Evolutionary conservation across 1,284 basidiomycete species (phyloP).

Genomic region (Coniophora puteana): DNA sequence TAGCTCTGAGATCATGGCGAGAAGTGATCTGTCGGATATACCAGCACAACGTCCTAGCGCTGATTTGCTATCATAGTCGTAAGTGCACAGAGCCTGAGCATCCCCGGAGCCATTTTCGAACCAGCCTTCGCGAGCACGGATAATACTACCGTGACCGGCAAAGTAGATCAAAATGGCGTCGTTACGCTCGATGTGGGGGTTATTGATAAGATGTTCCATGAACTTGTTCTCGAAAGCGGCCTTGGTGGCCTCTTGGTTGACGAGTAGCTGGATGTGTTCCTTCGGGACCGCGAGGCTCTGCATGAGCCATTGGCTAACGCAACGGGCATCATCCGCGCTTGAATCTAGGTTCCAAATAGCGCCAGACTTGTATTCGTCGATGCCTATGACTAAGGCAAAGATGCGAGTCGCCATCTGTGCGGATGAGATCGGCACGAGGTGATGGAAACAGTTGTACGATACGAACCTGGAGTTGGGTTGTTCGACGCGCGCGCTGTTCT

Average conservation of each 20-base stretch:
- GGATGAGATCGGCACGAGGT: too few species aligned
- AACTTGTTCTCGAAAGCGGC: slow-evolving; percentile 54
- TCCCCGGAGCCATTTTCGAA: slow-evolving; percentile 37
- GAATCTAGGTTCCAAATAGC: slow-evolving; percentile 61
- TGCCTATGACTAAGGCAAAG: slow-evolving; percentile 61
- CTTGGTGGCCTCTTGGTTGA: slow-evolving; percentile 57
- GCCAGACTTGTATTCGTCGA: slow-evolving; percentile 62
- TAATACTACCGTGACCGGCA: slow-evolving; percentile 60
- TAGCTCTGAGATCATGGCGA: slow-evolving; percentile 53
- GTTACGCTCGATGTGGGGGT: slow-evolving; percentile 50
- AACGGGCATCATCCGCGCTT: slow-evolving; percentile 57
- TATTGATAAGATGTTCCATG: slow-evolving; percentile 55
- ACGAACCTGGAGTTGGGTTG: too few species aligned
- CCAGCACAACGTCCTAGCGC: slow-evolving; percentile 48
- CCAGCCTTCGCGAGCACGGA: slow-evolving; percentile 55
- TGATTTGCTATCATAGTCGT: slow-evolving; percentile 53
- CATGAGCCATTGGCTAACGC: slow-evolving; percentile 50
- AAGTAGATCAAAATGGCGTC: slow-evolving; percentile 67
- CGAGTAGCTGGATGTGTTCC: slow-evolving; percentile 52
- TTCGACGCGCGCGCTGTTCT: too few species aligned
- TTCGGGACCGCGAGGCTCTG: slow-evolving; percentile 53
- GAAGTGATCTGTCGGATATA: slow-evolving; percentile 62
- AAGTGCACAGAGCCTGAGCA: slow-evolving; percentile 58
- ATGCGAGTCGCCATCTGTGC: slow-evolving; percentile 41
- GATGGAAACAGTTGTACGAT: too few species aligned